Evolutionary conservation across 192 early-diverging fungal genomes (phyloP), one percentile per base, ranked within the genome.

Genomic region (Entomortierella parvispora): DNA sequence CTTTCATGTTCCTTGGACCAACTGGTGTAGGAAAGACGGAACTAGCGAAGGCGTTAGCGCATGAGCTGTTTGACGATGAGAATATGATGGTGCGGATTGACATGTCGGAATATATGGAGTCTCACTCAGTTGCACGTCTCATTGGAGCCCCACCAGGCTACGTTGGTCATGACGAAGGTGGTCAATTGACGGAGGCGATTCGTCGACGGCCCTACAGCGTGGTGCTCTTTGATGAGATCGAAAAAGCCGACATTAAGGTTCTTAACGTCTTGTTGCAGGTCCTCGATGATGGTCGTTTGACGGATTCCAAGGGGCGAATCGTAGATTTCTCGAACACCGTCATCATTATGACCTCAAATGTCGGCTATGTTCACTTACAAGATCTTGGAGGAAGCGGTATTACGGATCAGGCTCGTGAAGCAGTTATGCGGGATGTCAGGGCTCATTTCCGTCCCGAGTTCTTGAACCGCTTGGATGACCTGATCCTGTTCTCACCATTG

Each of bases 101-200:
- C 74, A 99, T 99, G 98, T 93, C 91, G 44, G 98, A 99, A 82
- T 99, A 96, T 82, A 96, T 96, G 94, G 94, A 97, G 74, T 82
- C 80, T 54, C 92, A 97, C 75, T 85, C 93, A 7, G 94, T 97
- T 2, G 83, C 94, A 40, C 89, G 96, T 4, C 84, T 99, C 51
- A 96, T 99, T 67, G 97, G 97, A 42, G 88, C 95, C 10, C 96
- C 97, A 14, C 96, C 96, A 4, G 97, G 97, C 5, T 98, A 99
- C 77, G 88, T 99, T 68, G 98, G 98, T 29, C 93, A 96, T 74
- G 97, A 98, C 56, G 93, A 95, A 63, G 96, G 97, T 53, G 97
- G 97, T 7, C 94, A 99, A 68, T 83, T 99, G 45, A 99, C 96
- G 12, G 98, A 99, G 83, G 84, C 91, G 5, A 90, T 99, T 37